Base-by-base conservation (phyloP, 306 rosid species). In the Fragaria vesca region DNA sequence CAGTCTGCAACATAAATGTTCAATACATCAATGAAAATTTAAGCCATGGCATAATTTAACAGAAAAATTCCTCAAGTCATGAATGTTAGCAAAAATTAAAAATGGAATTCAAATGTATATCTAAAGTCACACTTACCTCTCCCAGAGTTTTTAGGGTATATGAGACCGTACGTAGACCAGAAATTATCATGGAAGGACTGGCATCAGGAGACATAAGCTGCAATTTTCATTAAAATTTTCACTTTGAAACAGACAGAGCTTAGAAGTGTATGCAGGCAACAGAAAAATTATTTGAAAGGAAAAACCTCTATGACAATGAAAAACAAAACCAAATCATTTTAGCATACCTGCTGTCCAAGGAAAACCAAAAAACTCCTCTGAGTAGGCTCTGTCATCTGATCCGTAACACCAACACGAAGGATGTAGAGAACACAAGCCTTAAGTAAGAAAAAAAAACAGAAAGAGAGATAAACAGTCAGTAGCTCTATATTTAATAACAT, bases 361-460 rank as follows among this genome's bases (percentile, higher is more conserved):
- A 95, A 95, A 76, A 88, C 87, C 88, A 91, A 80, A 79, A 95
- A 91, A 80, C 65, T 83, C 88, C 98, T 87, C 77, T 95, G 98
- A 36, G 93, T 89, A 77, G 98, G 92, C 73, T 95, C 97, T 16
- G 97, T 89, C 98, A 95, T 95, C 82, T 92, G 97, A 91, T 95
- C 97, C 32, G 93, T 92, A 83, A 95, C 80, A 52, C 97, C 97
- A 26, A 95, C 89, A 82, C 93, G 97, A 77, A 95, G 92, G 67
- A 92, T 83, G 79, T 95, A 95, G 57, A 95, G 98, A 82, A 92
- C 93, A 70, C 98, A 95, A n/a, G 98, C 98, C 98, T 95, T 85
- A 78, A 83, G 60, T 50, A 78, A 2, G 2, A n/a, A 8, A n/a
- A 54, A 21, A 54, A 3, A 2, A n/a, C 0, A 20, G 7, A 54